Percentiles rank a stretch among this genome's conserved stretches.
These are phyloP conservation scores for Rubia yunnanensis DNA, from an alignment of 257 asterid genomes.

Conservation along the genomic window DNA sequence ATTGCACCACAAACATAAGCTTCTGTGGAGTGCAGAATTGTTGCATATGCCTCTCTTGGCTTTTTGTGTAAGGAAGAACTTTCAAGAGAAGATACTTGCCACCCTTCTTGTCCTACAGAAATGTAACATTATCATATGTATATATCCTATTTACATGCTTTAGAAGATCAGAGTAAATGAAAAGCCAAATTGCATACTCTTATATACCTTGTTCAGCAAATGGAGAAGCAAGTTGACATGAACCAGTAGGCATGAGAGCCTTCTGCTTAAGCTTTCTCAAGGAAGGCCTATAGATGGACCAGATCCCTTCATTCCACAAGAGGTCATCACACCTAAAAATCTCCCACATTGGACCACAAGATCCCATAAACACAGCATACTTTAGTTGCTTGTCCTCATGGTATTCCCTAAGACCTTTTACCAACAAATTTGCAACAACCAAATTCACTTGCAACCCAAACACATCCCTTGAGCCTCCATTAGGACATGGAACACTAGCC, in stretches of 20 bases:
- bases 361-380: conserved; percentile 52
- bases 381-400: conserved; percentile 9
- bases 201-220: not conserved
- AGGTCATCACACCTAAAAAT: conserved; percentile 70
- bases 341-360: conserved; percentile 68
- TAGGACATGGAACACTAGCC: conserved; percentile 42
- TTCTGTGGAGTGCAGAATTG: conserved; percentile 37
- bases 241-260: conserved; percentile 61
- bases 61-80: conserved; percentile 1
- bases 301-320: conserved; percentile 33
- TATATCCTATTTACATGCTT: too few species aligned
- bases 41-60: conserved; percentile 33
- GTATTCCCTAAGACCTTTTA: conserved; percentile 31
- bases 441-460: conserved; percentile 69
- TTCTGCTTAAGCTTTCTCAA: conserved; percentile 35
- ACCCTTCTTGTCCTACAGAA: conserved; percentile 12
- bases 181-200: too few species aligned
- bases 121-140: too few species aligned
- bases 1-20: conserved; percentile 39
- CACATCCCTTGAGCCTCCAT: conserved; percentile 39
- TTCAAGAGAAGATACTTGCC: conserved; percentile 7
- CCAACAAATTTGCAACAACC: conserved; percentile 58
- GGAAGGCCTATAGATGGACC: conserved; percentile 45
- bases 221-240: conserved; percentile 47
- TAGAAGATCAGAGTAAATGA: too few species aligned